Percentiles rank a stretch among this genome's conserved stretches.
Conservation (phyloP, 331 rosid species). For the Arachis monticola region DNA sequence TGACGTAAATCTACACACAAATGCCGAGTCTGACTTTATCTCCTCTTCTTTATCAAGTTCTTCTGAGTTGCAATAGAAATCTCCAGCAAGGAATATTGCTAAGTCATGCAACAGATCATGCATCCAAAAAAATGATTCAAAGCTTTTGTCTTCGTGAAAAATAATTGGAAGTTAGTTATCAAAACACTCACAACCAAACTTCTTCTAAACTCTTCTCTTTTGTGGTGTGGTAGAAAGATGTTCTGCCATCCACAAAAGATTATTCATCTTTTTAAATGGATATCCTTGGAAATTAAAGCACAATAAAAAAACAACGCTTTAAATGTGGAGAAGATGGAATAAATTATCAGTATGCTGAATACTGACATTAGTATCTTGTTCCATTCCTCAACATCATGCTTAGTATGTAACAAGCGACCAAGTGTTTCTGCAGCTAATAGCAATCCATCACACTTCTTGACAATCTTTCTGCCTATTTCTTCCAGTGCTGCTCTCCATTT, state of each 20-base stretch:
- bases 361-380: neutral
- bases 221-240: neutral
- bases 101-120: slow-evolving; percentile 25
- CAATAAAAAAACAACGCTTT: neutral
- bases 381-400: neutral
- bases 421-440: too few relatives aligned
- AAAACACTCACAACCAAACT: neutral
- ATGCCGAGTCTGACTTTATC: too few relatives aligned
- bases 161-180: slow-evolving; percentile 1
- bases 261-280: neutral
- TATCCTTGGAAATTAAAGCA: neutral
- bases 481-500: too few relatives aligned
- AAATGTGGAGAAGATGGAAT: neutral
- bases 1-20: neutral
- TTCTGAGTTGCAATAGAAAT: too few relatives aligned
- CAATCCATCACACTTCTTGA: too few relatives aligned
- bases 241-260: slow-evolving; percentile 27
- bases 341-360: neutral
- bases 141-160: neutral
- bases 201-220: neutral
- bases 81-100: too few relatives aligned
- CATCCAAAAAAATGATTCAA: neutral
- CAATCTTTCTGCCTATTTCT: too few relatives aligned
- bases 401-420: too few relatives aligned
- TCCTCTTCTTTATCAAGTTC: too few relatives aligned